Evolutionary conservation across 139 green algal genomes (phyloP), one percentile per base, ranked within the genome.

Genomic region (Penium margaritaceum): DNA sequence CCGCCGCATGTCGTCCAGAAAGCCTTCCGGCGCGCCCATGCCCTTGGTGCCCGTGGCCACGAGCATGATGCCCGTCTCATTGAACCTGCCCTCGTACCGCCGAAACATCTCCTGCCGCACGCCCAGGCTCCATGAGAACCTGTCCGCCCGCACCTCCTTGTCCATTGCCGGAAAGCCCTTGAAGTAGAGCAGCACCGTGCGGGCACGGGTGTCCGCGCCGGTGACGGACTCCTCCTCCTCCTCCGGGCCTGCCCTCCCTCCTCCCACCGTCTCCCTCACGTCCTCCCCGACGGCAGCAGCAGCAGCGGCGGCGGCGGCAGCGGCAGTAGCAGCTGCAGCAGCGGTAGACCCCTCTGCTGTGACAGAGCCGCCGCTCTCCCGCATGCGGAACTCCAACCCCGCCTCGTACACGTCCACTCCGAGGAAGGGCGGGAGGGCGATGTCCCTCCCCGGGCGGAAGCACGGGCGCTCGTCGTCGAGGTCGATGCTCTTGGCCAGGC

Each of bases 81-180:
- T n/a, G 7, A 65, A 9, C 0, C 46, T 61, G 3, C 65, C 51
- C 0, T 63, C 43, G 37, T 66, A 83, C 7, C 82, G 47, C 17
- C 15, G 21, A 54, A 81, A 38, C 60, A 85, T 34, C 7, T 37
- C 24, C 75, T 85, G 79, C 15, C 76, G 71, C 24, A 85, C 30
- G 34, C 83, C 80, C 15, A 72, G 43, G 60, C 75, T 84, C 55
- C 55, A 64, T n/a, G n/a, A n/a, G n/a, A n/a, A n/a, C n/a, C n/a
- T n/a, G 38, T 39, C 5, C n/a, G 55, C 12, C 32, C 30, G 14
- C 9, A 43, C 55, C 30, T 35, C 9, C 55, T 7, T 12, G 30
- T 35, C 30, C 9, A 65, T 21, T 12, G 55, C 55, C 9, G 55
- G 32, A 12, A 24, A 65, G 55, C 55, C 55, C 55, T 65, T 65